Evolutionary conservation across 106 monocot genomes (phyloP).

Genomic region (Xerophyta viscosa): DNA sequence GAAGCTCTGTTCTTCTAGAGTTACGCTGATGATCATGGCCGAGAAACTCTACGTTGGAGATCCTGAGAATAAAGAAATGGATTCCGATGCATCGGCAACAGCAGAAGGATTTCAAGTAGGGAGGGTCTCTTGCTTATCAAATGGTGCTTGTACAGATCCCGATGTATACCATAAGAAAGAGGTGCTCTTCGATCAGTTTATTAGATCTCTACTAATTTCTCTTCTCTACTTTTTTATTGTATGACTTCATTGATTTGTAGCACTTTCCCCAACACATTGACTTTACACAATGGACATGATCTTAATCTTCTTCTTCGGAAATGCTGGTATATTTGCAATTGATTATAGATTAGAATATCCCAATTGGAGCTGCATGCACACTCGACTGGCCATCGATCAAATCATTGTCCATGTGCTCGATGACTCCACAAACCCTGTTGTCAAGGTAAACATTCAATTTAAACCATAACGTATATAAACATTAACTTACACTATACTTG

Average conservation of each 20-base stretch:
- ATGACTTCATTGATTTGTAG: no score
- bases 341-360: conserved; percentile 45
- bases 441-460: conserved; percentile 33
- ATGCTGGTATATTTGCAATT: background rate
- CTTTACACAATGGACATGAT: background rate
- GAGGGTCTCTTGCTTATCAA: conserved; percentile 12
- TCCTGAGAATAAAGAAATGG: conserved; percentile 27
- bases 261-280: no score
- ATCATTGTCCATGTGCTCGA: conserved; percentile 60
- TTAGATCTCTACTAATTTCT: no score
- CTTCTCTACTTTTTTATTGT: no score
- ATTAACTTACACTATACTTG: no score
- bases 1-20: background rate
- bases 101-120: conserved; percentile 16
- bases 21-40: conserved; percentile 21
- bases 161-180: conserved; percentile 40
- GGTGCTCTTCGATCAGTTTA: background rate
- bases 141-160: conserved; percentile 33
- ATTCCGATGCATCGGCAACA: conserved; percentile 12
- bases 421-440: conserved; percentile 47
- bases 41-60: conserved; percentile 22
- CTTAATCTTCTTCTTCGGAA: background rate
- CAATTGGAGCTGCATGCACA: conserved; percentile 51
- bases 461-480: no score
- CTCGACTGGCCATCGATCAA: conserved; percentile 49